Evolutionary conservation across 164 flowering plant species (phyloP).

Genomic region (Vitis rotundifolia): DNA sequence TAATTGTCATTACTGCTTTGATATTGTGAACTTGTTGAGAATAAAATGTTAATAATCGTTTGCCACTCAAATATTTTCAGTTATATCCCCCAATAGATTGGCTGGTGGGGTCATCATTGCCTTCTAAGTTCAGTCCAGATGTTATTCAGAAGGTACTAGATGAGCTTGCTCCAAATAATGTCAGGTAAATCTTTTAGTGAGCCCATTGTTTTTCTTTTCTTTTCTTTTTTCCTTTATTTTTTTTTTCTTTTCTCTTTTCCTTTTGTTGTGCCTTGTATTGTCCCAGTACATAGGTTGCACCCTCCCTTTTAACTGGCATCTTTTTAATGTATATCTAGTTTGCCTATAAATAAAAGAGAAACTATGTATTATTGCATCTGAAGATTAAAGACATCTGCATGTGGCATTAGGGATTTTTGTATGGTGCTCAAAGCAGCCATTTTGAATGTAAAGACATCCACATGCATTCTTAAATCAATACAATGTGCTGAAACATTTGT

Average conservation of each 20-base stretch:
- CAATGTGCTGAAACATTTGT: too few species aligned
- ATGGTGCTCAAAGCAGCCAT: too few species aligned
- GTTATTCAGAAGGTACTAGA: constrained; percentile 55
- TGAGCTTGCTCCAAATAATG: constrained; percentile 62
- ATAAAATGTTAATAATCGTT: not conserved
- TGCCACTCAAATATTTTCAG: constrained; percentile 35
- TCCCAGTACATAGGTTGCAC: too few species aligned
- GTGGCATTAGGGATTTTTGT: not conserved
- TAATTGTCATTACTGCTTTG: not conserved
- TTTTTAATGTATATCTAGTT: too few species aligned
- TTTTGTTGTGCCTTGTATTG: too few species aligned
- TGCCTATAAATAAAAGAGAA: not conserved
- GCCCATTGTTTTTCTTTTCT: too few species aligned
- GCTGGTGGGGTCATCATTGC: constrained; percentile 84
- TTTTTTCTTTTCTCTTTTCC: too few species aligned
- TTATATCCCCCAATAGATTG: constrained; percentile 87
- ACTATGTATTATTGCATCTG: not conserved
- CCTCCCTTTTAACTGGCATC: too few species aligned
- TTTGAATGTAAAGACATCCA: too few species aligned
- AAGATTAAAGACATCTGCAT: not conserved
- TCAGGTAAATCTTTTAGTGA: constrained; percentile 45
- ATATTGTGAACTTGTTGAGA: not conserved
- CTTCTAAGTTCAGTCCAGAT: constrained; percentile 57
- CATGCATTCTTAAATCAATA: too few species aligned
- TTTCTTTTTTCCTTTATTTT: too few species aligned